A percentile compares a stretch with the other conserved stretches of the same genome.
Conservation (phyloP, 2,329 filamentous ascomycete species). For the Verticillium longisporum region DNA sequence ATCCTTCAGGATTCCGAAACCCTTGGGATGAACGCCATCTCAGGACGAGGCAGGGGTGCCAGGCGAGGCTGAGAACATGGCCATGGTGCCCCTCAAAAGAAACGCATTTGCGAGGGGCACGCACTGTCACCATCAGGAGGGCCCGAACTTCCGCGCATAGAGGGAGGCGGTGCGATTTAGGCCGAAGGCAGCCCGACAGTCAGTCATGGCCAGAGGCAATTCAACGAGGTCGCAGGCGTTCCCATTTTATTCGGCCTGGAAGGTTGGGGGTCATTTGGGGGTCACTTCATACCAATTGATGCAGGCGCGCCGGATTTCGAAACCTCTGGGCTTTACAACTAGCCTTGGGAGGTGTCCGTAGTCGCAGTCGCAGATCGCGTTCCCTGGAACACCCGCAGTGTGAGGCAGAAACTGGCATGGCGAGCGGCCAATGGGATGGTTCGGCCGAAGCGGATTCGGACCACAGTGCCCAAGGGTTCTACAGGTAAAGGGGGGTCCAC, state of each 20-base stretch:
- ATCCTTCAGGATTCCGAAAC: not conserved
- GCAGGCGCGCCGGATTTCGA: too few species aligned
- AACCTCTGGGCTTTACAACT: too few species aligned
- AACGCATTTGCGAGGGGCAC: not conserved
- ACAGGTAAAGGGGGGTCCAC: not conserved
- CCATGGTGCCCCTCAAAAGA: not conserved
- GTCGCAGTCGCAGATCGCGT: constrained; percentile 9
- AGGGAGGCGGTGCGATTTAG: not conserved
- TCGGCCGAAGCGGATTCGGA: constrained; percentile 13
- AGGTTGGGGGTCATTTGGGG: not conserved
- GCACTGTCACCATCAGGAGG: not conserved
- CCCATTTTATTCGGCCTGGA: not conserved
- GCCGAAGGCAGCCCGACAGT: not conserved
- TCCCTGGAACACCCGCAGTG: constrained; percentile 11
- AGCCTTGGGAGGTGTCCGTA: constrained; percentile 9
- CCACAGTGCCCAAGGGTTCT: constrained; percentile 5
- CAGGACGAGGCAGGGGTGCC: not conserved
- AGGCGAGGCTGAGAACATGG: not conserved
- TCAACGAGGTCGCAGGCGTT: not conserved
- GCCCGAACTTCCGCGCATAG: not conserved
- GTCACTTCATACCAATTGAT: too few species aligned
- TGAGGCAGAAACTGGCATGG: constrained; percentile 8
- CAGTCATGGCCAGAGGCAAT: not conserved
- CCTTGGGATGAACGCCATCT: too few species aligned
- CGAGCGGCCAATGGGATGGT: constrained; percentile 8